phyloP scores from a whole-genome alignment of 352 stramenopile species.

The Phytopythium sindhum region DNA sequence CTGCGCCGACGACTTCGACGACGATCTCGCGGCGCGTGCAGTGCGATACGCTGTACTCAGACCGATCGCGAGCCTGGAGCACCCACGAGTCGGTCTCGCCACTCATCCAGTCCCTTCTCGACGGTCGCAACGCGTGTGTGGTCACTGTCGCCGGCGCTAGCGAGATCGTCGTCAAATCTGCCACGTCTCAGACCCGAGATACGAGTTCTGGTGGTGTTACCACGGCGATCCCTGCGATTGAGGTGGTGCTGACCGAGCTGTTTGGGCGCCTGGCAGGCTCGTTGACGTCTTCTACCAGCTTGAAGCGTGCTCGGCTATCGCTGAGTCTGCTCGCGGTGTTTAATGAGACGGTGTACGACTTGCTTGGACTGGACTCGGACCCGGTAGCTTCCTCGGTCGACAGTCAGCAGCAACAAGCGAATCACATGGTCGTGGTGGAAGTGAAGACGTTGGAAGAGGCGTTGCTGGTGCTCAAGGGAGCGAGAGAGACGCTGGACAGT shows the following conservation, averaged over 20 bases:
- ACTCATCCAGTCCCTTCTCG: slow-evolving; percentile 61
- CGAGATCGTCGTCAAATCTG: slow-evolving; percentile 16
- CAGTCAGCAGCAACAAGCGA: slow-evolving; percentile 1
- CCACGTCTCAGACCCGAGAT: not conserved
- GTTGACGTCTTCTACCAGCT: slow-evolving; percentile 25
- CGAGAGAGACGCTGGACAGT: slow-evolving; percentile 39
- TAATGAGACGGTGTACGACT: slow-evolving; percentile 93
- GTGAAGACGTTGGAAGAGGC: slow-evolving; percentile 26
- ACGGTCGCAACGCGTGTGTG: slow-evolving; percentile 66
- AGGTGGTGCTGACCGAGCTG: slow-evolving; percentile 46
- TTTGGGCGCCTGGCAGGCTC: slow-evolving; percentile 30
- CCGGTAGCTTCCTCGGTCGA: not conserved
- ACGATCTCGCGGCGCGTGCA: slow-evolving; percentile 33
- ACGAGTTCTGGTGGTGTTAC: not conserved
- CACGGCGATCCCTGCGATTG: slow-evolving; percentile 18
- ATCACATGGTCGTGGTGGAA: slow-evolving; percentile 6
- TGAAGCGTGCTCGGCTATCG: slow-evolving; percentile 54
- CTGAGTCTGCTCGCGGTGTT: slow-evolving; percentile 92
- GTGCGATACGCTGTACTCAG: slow-evolving; percentile 62
- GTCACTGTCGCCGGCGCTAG: slow-evolving; percentile 48
- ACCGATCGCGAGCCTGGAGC: slow-evolving; percentile 59
- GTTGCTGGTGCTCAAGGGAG: slow-evolving; percentile 51
- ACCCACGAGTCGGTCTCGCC: slow-evolving; percentile 51
- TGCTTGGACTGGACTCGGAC: slow-evolving; percentile 62
- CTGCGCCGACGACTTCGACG: slow-evolving; percentile 11